Evolutionary conservation across 345 rosid genomes (phyloP).

Genomic region (Microcos paniculata): DNA sequence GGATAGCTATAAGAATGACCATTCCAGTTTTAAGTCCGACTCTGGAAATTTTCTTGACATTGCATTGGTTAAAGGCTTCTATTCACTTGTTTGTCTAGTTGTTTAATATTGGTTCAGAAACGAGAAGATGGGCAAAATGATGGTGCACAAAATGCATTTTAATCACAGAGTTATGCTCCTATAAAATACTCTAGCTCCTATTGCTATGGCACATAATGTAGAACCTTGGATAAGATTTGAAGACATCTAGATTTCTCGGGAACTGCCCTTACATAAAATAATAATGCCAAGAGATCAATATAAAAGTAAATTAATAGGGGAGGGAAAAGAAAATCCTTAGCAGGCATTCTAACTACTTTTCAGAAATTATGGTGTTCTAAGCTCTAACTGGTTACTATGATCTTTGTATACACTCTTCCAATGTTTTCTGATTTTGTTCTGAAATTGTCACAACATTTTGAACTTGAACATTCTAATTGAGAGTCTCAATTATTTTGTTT

Average conservation of each 20-base stretch:
- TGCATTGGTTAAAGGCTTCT: not conserved
- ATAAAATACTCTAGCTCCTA: too few relatives aligned
- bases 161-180: not conserved
- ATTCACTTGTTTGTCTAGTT: not conserved
- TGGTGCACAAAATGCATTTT: not conserved
- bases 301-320: not conserved
- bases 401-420: not conserved
- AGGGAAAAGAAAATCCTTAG: not conserved
- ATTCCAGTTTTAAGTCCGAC: not conserved
- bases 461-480: too few relatives aligned
- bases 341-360: not conserved
- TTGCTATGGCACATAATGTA: not conserved
- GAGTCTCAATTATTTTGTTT: too few relatives aligned
- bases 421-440: not conserved
- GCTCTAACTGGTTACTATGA: not conserved
- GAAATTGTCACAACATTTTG: not conserved
- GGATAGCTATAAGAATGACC: not conserved
- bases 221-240: not conserved
- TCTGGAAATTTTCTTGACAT: not conserved
- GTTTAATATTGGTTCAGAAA: not conserved
- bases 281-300: not conserved
- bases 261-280: not conserved
- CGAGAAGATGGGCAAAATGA: not conserved
- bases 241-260: not conserved
- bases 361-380: not conserved